Evolutionary conservation across 1,284 basidiomycete genomes (phyloP).

Genomic region (Inonotus obliquus): DNA sequence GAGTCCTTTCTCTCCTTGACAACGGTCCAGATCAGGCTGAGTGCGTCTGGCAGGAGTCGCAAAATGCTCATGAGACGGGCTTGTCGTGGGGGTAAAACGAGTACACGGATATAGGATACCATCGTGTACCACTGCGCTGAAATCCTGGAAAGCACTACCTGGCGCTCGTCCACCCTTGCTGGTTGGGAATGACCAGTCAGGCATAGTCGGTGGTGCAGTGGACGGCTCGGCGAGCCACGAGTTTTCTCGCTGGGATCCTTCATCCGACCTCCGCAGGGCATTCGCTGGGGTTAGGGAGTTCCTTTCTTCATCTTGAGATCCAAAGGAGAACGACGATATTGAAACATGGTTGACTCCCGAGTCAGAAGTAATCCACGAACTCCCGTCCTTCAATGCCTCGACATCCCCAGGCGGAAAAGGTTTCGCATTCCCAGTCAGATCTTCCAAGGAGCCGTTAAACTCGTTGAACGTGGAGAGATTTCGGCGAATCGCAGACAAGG

Average conservation of each 20-base stretch:
- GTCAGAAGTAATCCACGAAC: conserved; percentile 70
- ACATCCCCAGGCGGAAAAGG: conserved; percentile 63
- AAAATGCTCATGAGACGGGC: conserved; percentile 52
- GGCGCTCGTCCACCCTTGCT: conserved; percentile 19
- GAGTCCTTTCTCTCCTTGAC: conserved; percentile 46
- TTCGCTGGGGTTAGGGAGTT: conserved; percentile 26
- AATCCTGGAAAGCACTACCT: conserved; percentile 37
- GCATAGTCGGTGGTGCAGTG: conserved; percentile 49
- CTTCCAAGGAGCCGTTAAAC: conserved; percentile 51
- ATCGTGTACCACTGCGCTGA: conserved; percentile 25
- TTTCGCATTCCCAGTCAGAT: conserved; percentile 41
- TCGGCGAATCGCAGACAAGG: conserved; percentile 56
- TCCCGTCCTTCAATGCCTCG: conserved; percentile 61
- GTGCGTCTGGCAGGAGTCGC: conserved; percentile 60
- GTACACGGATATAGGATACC: conserved; percentile 35
- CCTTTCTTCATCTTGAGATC: conserved; percentile 38
- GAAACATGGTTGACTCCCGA: conserved; percentile 48
- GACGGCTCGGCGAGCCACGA: conserved; percentile 67
- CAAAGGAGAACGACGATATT: conserved; percentile 62
- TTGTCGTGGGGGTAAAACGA: conserved; percentile 45
- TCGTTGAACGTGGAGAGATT: conserved; percentile 52
- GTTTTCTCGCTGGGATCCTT: conserved; percentile 39
- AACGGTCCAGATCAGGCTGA: conserved; percentile 29
- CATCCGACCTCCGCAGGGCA: conserved; percentile 15
- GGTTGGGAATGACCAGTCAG: conserved; percentile 64